Conservation (phyloP, 225 moss, liverwort and hornwort species). For the Sphagnum contortum region DNA sequence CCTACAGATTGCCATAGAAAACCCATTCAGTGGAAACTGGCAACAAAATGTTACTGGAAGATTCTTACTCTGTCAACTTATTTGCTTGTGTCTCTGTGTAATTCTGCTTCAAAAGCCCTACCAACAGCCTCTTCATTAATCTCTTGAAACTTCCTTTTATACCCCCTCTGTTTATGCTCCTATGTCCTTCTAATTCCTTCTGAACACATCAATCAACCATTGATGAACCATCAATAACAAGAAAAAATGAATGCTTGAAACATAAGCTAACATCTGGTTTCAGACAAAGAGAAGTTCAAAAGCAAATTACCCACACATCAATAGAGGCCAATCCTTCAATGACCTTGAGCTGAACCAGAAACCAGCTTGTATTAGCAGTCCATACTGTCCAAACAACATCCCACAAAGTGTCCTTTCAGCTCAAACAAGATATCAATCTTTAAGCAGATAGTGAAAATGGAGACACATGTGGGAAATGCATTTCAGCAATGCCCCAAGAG, state of each 20-base stretch:
- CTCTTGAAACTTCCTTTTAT: too few relatives aligned
- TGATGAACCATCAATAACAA: background rate
- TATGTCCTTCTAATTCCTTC: too few relatives aligned
- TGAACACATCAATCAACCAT: too few relatives aligned
- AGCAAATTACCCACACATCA: conserved; percentile 74
- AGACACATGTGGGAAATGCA: too few relatives aligned
- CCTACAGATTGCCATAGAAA: conserved; percentile 30
- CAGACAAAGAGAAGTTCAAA: background rate
- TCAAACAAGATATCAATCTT: too few relatives aligned
- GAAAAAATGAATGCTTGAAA: background rate
- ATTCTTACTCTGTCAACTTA: too few relatives aligned
- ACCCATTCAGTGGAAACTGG: conserved; percentile 3
- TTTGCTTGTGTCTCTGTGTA: too few relatives aligned
- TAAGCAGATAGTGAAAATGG: too few relatives aligned
- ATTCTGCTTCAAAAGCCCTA: background rate
- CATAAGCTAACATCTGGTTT: background rate
- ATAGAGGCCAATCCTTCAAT: conserved; percentile 82
- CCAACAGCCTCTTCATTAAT: background rate
- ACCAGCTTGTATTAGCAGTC: conserved; percentile 67
- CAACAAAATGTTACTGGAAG: background rate
- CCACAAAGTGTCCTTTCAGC: too few relatives aligned
- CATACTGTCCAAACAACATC: conserved; percentile 55
- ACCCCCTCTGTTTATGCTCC: too few relatives aligned
- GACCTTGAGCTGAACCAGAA: conserved; percentile 96
- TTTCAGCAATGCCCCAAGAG: background rate